A percentile compares a stretch with the other conserved stretches of the same genome.
Conservation (phyloP, 805 yeast species). For the Candida tibetensis region DNA sequence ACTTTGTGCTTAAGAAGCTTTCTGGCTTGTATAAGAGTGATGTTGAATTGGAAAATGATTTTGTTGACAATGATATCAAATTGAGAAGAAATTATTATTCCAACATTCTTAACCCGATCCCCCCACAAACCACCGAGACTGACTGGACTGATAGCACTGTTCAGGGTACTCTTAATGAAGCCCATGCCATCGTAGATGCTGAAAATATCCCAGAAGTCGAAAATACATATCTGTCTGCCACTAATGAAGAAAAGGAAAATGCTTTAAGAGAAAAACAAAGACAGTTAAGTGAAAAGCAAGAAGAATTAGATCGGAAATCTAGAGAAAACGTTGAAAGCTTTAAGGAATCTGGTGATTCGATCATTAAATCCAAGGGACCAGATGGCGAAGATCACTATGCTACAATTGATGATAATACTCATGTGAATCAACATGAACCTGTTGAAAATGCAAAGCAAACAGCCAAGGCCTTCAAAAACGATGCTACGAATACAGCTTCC, state of each 20-base stretch:
- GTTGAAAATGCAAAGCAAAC: not conserved
- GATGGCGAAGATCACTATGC: slow-evolving; percentile 16
- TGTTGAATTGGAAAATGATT: slow-evolving; percentile 35
- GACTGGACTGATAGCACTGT: slow-evolving; percentile 19
- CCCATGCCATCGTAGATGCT: slow-evolving; percentile 2
- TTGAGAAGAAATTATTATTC: slow-evolving; percentile 35
- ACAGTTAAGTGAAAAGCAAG: slow-evolving; percentile 18
- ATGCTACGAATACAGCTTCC: not conserved
- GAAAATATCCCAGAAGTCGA: slow-evolving; percentile 10
- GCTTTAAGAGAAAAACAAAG: slow-evolving; percentile 14
- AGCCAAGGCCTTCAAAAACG: not conserved
- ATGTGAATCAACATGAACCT: slow-evolving; percentile 10
- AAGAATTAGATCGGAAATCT: slow-evolving; percentile 19
- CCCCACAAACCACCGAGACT: slow-evolving; percentile 18
- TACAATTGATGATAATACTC: slow-evolving; percentile 40
- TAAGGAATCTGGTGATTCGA: slow-evolving; percentile 16
- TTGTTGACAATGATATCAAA: slow-evolving; percentile 31
- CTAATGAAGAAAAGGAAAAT: slow-evolving; percentile 7
- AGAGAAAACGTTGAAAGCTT: slow-evolving; percentile 15
- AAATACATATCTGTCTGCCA: slow-evolving; percentile 11
- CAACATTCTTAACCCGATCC: slow-evolving; percentile 19
- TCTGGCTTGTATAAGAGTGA: slow-evolving; percentile 31
- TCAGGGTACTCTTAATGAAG: slow-evolving; percentile 12
- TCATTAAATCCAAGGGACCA: slow-evolving; percentile 12
- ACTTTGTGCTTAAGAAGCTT: slow-evolving; percentile 32